Conservation (phyloP, 148 eudicot species). For the Nyssa sinensis region DNA sequence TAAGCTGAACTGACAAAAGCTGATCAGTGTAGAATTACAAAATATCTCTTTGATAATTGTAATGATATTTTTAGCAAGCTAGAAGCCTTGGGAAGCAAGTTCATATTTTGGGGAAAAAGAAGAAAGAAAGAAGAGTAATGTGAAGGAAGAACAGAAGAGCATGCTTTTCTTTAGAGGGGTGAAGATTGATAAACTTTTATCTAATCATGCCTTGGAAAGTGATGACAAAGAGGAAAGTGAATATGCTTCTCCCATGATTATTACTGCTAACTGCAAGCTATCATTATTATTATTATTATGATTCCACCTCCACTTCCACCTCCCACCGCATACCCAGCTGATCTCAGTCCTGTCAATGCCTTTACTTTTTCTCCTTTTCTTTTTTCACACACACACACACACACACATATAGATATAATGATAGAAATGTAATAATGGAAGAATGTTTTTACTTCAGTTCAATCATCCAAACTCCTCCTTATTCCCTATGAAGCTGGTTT, state of each 20-base stretch:
- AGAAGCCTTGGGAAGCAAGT: slow-evolving; percentile 3
- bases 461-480: slow-evolving; percentile 24
- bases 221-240: slow-evolving; percentile 50
- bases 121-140: no score
- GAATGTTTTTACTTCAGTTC: slow-evolving; percentile 17
- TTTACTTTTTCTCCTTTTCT: slow-evolving; percentile 18
- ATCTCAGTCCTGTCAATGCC: slow-evolving; percentile 29
- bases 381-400: not conserved
- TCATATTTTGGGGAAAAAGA: not conserved
- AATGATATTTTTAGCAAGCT: not conserved
- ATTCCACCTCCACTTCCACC: slow-evolving; percentile 40
- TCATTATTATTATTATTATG: slow-evolving; percentile 5
- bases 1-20: no score
- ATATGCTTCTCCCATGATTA: slow-evolving; percentile 31
- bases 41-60: no score
- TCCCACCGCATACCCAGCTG: slow-evolving; percentile 26
- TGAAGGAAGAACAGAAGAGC: not conserved
- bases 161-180: slow-evolving; percentile 8
- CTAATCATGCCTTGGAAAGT: slow-evolving; percentile 46
- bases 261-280: slow-evolving; percentile 9
- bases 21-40: no score
- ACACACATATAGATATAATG: slow-evolving; percentile 1
- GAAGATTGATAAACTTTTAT: slow-evolving; percentile 24
- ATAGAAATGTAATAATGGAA: not conserved
- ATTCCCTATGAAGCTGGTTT: slow-evolving; percentile 30